Base-by-base conservation (phyloP, 768 basidiomycete genomes). In the Lactarius deliciosus region DNA sequence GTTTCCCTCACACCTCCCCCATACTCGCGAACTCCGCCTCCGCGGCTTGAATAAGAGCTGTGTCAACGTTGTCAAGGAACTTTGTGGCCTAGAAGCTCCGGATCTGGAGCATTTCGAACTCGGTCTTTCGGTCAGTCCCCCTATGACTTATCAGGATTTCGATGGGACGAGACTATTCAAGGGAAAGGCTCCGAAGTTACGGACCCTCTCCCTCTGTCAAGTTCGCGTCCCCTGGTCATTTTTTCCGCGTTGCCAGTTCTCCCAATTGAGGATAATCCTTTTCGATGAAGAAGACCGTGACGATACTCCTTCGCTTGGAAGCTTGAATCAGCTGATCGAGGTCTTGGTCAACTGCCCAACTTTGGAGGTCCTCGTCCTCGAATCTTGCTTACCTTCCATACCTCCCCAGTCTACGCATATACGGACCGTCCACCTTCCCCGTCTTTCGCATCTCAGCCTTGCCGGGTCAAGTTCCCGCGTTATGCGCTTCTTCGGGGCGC, bases 11-110 rank as follows among this genome's bases (percentile, higher is more conserved):
- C 60, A 63, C 16, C 18, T 66, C 38, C 32, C 56, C n/a, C 61
- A 63, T 25, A 66, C 47, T 18, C 61, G 65, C 56, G 36, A 41
- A 36, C 57, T 66, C n/a, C 47, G 65, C 11, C 60, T 66, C 45
- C 36, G 25, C 20, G 9, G 7, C 45, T n/a, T 58, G 56, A 15
- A 9, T 6, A 2, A 5, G n/a, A 0, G 0, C 15, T 30, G 58
- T n/a, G 7, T 5, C 10, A 20, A 34, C 20, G 30, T 1, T 55
- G 2, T 54, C 6, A 28, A 10, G 18, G 30, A 58, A 13, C 40
- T 62, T 20, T 58, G 45, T 28, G 8, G 6, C 18, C n/a, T 11
- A 15, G 61, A 41, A 25, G 65, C 65, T 22, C 65, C 65, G 3
- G 32, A 5, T 1, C 15, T 66, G 47, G 61, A 63, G 22, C 56